Evolutionary conservation across 495 filamentous ascomycete species (phyloP), one percentile per base, ranked within the genome.

Genomic region (Aspergillus conjunctus): DNA sequence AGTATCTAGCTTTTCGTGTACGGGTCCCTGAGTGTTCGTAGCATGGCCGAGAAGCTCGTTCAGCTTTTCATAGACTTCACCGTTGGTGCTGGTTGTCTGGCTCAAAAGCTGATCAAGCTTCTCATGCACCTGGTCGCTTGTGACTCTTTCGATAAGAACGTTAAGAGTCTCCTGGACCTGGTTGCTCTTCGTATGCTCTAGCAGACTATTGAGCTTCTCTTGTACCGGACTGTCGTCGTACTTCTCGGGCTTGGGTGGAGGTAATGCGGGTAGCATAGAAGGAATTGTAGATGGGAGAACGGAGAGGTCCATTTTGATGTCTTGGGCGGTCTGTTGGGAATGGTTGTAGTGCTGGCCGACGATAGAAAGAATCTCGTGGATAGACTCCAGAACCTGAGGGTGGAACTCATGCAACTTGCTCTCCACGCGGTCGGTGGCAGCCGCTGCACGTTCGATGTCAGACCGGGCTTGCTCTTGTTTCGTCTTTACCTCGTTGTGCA

Each of bases 201-300:
- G 78, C 8, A 98, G 80, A 62, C 83, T 86, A 71, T 98, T 88
- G n/a, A 98, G 82, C 75, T 97, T 97, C 54, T 87, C 84, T 34
- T 92, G 89, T 4, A 96, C 81, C 43, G 75, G 79, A 5, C 76
- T 82, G 69, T 95, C 88, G 71, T 92, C 88, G 48, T 89, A 91
- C 56, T 76, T 79, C 59, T 82, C 79, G 0, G 73, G 68, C 43
- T 80, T 75, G 3, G 81, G 73, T 20, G 79, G 70, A 46, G 77
- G 76, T 33, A 83, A 66, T 0, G 80, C 79, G 53, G 79, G 81
- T 0, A 84, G 66, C 65, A 79, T 66, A 9, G 60, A 62, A 0
- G 83, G 82, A 21, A 87, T 79, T 4, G 76, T 68, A 0, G 71
- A 68, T n/a, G 85, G 80, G 22, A 83, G 70, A 22, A 79, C 73